These are phyloP conservation scores for Diplocarpon rosae DNA, from an alignment of 2,329 filamentous ascomycete species.

Conservation along the genomic window DNA sequence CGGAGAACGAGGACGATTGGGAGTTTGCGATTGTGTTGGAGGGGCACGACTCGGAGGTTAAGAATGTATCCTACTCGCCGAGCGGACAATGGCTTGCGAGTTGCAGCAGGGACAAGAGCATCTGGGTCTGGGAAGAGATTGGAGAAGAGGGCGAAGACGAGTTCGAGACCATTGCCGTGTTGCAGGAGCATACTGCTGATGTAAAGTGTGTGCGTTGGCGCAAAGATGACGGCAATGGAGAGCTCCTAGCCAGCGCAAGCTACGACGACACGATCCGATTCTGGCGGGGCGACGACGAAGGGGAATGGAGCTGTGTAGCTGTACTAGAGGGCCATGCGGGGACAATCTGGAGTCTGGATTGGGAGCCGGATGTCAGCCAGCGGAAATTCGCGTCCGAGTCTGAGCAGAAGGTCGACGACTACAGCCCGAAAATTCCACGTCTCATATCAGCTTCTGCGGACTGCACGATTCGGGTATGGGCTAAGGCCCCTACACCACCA, in stretches of 20 bases:
- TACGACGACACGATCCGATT: conserved; percentile 88
- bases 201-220: conserved; percentile 94
- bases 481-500: conserved; percentile 32
- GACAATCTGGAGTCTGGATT: conserved; percentile 86
- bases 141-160: conserved; percentile 73
- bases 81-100: conserved; percentile 74
- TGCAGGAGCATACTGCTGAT: conserved; percentile 90
- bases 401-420: conserved; percentile 27
- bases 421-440: conserved; percentile 39
- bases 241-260: conserved; percentile 78
- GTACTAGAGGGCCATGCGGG: conserved; percentile 69
- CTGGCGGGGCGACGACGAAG: conserved; percentile 38
- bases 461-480: conserved; percentile 69
- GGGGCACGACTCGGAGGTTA: conserved; percentile 90
- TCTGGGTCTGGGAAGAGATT: conserved; percentile 98
- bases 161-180: conserved; percentile 90
- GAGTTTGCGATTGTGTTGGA: conserved; percentile 86
- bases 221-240: conserved; percentile 51
- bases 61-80: conserved; percentile 64
- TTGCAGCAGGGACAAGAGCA: conserved; percentile 82
- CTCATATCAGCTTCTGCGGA: conserved; percentile 83
- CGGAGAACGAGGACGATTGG: conserved; percentile 65
- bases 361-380: conserved; percentile 37
- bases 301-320: conserved; percentile 70
- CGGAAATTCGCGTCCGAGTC: conserved; percentile 9